Conservation (phyloP, 2,329 filamentous ascomycete genomes). For the Shiraia bambusicola region DNA sequence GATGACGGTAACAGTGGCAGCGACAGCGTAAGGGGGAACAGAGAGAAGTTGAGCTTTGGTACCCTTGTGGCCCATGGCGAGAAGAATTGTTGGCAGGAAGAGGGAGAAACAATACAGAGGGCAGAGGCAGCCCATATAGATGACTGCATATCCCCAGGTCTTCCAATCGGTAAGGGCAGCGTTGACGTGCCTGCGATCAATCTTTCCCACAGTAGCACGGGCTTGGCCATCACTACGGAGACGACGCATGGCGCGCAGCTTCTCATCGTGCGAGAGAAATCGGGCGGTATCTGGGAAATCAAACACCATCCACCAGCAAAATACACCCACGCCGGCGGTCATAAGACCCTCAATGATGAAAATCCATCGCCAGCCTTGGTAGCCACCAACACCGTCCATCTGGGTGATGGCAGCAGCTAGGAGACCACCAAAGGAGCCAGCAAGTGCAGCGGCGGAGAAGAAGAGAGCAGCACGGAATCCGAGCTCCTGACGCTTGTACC, state of each 20-base stretch:
- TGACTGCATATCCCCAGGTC: conserved; percentile 56
- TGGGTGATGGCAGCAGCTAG: conserved; percentile 61
- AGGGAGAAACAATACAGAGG: conserved; percentile 41
- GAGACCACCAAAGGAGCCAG: conserved; percentile 62
- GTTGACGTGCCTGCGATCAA: conserved; percentile 43
- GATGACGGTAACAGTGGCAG: conserved; percentile 67
- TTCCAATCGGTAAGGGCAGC: conserved; percentile 52
- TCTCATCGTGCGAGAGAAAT: conserved; percentile 56
- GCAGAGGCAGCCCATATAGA: conserved; percentile 64
- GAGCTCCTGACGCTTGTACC: conserved; percentile 58
- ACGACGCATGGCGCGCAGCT: conserved; percentile 61
- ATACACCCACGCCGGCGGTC: conserved; percentile 39
- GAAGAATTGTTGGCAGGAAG: conserved; percentile 52
- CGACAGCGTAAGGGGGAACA: conserved; percentile 74
- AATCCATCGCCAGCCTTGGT: conserved; percentile 27
- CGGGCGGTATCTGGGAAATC: conserved; percentile 63
- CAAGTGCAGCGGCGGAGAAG: conserved; percentile 59
- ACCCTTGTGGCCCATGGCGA: conserved; percentile 54
- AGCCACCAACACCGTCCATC: conserved; percentile 58
- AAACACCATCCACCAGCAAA: conserved; percentile 60
- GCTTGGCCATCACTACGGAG: conserved; percentile 70
- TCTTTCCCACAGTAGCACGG: conserved; percentile 56
- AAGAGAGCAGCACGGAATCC: conserved; percentile 59
- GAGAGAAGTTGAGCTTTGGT: conserved; percentile 70
- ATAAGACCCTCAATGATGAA: conserved; percentile 42